Conservation (phyloP, 768 basidiomycete genomes). For the Tylopilus plumbeoviolaceoides region DNA sequence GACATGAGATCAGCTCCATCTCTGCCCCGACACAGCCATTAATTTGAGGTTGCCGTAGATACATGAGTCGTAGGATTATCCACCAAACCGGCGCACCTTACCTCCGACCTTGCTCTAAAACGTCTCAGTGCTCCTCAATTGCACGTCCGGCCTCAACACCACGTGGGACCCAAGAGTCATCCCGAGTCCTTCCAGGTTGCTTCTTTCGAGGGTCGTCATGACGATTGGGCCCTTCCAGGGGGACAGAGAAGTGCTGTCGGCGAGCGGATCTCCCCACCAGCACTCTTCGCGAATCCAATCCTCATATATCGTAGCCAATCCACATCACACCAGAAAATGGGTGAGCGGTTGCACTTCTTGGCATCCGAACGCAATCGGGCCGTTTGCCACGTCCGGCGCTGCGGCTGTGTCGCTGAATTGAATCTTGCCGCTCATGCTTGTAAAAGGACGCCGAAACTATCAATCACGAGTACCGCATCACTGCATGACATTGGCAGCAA, state of each 20-base stretch:
- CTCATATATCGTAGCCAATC: background rate
- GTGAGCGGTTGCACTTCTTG: background rate
- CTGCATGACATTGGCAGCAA: background rate
- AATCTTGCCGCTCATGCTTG: too few relatives aligned
- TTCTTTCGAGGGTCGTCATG: conserved; percentile 6
- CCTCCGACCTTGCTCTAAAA: too few relatives aligned
- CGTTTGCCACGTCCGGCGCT: background rate
- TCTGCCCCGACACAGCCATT: background rate
- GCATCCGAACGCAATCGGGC: too few relatives aligned
- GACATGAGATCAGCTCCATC: conserved; percentile 1
- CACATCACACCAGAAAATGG: too few relatives aligned
- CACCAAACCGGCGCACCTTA: background rate
- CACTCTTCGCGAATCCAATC: background rate
- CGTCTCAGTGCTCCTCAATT: background rate
- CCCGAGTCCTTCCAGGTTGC: background rate
- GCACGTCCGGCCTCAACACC: background rate
- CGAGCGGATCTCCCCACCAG: background rate
- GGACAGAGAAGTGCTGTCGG: background rate
- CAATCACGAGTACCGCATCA: too few relatives aligned
- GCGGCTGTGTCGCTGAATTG: background rate
- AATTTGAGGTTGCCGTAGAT: conserved; percentile 20
- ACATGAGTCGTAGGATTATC: background rate
- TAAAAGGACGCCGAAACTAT: too few relatives aligned
- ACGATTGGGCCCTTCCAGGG: background rate
- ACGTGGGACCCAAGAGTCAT: background rate